phyloP scores from a whole-genome alignment of 2,329 filamentous ascomycete species.

The Pestalotiopsis sp. region DNA sequence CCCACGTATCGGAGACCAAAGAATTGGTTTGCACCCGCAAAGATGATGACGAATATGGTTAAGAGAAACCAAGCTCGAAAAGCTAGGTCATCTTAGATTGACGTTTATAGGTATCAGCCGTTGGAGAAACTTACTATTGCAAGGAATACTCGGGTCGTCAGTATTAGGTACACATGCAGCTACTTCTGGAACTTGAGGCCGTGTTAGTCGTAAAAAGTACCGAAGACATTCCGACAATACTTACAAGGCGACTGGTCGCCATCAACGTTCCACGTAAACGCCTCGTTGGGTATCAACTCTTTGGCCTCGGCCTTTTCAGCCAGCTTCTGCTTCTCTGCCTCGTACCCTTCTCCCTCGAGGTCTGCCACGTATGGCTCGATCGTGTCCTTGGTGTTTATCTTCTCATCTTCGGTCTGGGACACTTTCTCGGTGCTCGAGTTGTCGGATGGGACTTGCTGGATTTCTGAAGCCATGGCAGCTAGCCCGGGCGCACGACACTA shows the following conservation, averaged over 20 bases:
- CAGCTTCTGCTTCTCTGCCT: slow-evolving; percentile 18
- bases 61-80: slow-evolving; percentile 32
- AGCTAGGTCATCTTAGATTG: slow-evolving; percentile 24
- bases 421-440: slow-evolving; percentile 1
- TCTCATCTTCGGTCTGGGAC: slow-evolving; percentile 11
- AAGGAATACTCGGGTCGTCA: slow-evolving; percentile 32
- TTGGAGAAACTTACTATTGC: slow-evolving; percentile 28
- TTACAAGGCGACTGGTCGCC: slow-evolving; percentile 39
- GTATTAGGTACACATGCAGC: slow-evolving; percentile 38
- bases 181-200: slow-evolving; percentile 34
- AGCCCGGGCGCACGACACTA: not conserved
- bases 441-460: not conserved
- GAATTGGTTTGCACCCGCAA: slow-evolving; percentile 37
- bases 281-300: slow-evolving; percentile 36
- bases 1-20: slow-evolving; percentile 36
- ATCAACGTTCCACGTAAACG: slow-evolving; percentile 38
- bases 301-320: slow-evolving; percentile 27
- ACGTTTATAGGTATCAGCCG: no score
- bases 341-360: slow-evolving; percentile 13
- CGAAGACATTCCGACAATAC: slow-evolving; percentile 2
- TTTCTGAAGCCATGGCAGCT: slow-evolving; percentile 7
- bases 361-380: slow-evolving; percentile 9
- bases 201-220: not conserved
- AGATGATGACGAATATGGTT: slow-evolving; percentile 33
- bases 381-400: slow-evolving; percentile 11